phyloP scores from a whole-genome alignment of 345 rosid genomes.

The Murraya paniculata region DNA sequence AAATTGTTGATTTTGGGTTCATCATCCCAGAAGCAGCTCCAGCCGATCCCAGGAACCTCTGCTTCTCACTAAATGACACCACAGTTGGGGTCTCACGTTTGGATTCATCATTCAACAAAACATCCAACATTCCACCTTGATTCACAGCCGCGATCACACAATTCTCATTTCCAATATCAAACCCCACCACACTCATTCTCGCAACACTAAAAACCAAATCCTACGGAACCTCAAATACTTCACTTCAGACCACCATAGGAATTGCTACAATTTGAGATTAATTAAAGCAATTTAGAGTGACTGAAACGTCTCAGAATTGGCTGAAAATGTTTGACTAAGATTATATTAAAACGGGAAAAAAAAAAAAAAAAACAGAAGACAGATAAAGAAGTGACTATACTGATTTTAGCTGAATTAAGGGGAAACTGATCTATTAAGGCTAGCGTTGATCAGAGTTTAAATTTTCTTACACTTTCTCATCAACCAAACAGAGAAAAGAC shows the following conservation, averaged over 20 bases:
- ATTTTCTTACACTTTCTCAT: neutral
- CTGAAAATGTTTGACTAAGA: neutral
- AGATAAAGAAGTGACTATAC: neutral
- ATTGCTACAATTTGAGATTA: neutral
- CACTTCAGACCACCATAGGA: neutral
- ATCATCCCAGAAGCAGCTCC: slow-evolving; percentile 73
- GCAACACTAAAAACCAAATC: neutral
- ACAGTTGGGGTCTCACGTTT: slow-evolving; percentile 61
- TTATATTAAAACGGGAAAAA: neutral
- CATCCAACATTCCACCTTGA: slow-evolving; percentile 62
- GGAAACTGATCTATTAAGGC: neutral
- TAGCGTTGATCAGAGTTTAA: neutral
- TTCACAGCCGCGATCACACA: slow-evolving; percentile 73
- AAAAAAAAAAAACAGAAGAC: neutral
- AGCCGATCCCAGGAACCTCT: slow-evolving; percentile 75
- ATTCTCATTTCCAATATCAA: slow-evolving; percentile 80
- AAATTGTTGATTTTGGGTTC: slow-evolving; percentile 75
- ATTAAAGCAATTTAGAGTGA: neutral
- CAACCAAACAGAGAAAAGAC: neutral
- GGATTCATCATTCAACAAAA: slow-evolving; percentile 75
- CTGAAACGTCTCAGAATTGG: neutral
- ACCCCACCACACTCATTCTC: slow-evolving; percentile 70
- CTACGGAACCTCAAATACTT: neutral
- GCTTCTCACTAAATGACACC: slow-evolving; percentile 83
- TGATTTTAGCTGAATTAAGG: neutral